These are phyloP conservation scores for Paramecium bursaria DNA, from an alignment of 73 alveolate genomes.

Conservation along the genomic window DNA sequence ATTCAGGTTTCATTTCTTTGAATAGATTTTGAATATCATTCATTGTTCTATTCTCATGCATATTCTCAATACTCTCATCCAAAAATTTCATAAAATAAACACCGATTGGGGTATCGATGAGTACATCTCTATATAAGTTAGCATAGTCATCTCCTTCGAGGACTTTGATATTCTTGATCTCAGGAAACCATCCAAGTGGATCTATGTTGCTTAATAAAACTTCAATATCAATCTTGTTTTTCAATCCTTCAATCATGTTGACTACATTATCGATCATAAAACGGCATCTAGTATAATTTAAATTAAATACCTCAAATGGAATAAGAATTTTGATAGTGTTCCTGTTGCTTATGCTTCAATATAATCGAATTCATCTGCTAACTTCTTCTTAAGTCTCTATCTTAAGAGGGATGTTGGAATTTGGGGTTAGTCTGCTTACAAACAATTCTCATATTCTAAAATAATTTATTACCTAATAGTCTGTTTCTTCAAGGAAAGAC, in stretches of 20 bases:
- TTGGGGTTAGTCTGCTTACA: constrained; percentile 59
- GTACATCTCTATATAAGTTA: constrained; percentile 95
- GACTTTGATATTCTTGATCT: constrained; percentile 91
- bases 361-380: constrained; percentile 95
- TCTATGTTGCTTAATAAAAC: constrained; percentile 86
- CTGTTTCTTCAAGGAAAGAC: constrained; percentile 72
- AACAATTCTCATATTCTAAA: constrained; percentile 37
- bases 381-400: constrained; percentile 90
- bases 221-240: constrained; percentile 85
- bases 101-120: constrained; percentile 98
- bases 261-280: constrained; percentile 98
- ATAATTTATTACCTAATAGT: constrained; percentile 28
- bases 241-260: constrained; percentile 95
- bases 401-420: constrained; percentile 73
- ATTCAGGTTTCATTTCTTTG: constrained; percentile 74
- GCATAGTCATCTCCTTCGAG: constrained; percentile 97
- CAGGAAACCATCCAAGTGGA: constrained; percentile 99
- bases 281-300: constrained; percentile 74
- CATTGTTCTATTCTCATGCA: constrained; percentile 74
- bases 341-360: constrained; percentile 91
- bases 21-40: constrained; percentile 68
- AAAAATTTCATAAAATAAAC: constrained; percentile 94
- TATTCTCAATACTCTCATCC: constrained; percentile 87
- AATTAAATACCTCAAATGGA: constrained; percentile 40
- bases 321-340: constrained; percentile 90